Conservation (phyloP, 352 stramenopile genomes). For the Phytopythium vexans region DNA sequence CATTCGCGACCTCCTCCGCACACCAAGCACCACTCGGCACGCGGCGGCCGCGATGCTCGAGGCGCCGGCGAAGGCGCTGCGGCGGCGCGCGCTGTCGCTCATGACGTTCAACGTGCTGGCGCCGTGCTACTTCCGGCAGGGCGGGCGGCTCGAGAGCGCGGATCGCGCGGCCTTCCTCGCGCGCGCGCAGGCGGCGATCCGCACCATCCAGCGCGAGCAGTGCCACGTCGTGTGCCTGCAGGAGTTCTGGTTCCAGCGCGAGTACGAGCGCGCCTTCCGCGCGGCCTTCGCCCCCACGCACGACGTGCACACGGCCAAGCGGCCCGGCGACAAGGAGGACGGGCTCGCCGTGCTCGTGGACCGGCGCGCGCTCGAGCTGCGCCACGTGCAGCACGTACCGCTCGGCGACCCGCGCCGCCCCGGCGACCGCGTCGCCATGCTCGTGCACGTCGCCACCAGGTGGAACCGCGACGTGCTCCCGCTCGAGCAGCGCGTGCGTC, state of each 20-base stretch:
- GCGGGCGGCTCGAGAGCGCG: constrained; percentile 64
- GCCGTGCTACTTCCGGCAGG: constrained; percentile 86
- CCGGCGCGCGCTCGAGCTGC: constrained; percentile 73
- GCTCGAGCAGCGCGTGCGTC: constrained; percentile 46
- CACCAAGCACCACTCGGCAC: not conserved
- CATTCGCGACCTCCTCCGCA: no score
- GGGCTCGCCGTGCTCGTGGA: constrained; percentile 77
- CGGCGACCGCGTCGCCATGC: constrained; percentile 78
- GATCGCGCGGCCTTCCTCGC: constrained; percentile 58
- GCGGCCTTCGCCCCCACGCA: constrained; percentile 58
- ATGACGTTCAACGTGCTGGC: constrained; percentile 89
- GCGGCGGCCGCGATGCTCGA: no score
- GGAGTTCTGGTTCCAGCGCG: constrained; percentile 82
- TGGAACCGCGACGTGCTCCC: constrained; percentile 52
- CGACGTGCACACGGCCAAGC: constrained; percentile 72
- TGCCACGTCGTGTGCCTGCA: constrained; percentile 82
- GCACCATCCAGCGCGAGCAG: constrained; percentile 65
- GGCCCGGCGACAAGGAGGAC: constrained; percentile 77
- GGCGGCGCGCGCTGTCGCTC: constrained; percentile 52
- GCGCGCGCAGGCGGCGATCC: constrained; percentile 67
- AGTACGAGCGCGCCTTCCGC: constrained; percentile 72
- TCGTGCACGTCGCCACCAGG: constrained; percentile 81
- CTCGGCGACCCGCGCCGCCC: constrained; percentile 65
- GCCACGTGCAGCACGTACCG: constrained; percentile 74
- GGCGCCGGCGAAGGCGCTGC: constrained; percentile 19